A percentile compares a stretch with the other conserved stretches of the same genome.
Conservation (phyloP, 2,329 filamentous ascomycete genomes). For the Cercospora sp. region DNA sequence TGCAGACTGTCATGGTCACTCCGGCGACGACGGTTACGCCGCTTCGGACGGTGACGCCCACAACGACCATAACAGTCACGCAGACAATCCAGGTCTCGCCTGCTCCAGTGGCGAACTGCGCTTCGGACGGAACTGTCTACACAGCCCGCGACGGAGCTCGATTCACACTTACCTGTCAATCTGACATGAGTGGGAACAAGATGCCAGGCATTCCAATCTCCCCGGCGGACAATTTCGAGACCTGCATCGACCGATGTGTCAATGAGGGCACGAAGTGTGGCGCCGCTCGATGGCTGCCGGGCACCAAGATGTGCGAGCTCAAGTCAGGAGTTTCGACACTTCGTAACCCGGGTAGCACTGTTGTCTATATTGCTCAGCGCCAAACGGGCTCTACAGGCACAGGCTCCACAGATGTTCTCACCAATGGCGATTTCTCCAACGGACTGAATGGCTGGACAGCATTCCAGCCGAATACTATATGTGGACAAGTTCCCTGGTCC, state of each 20-base stretch:
- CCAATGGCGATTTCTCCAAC: neutral
- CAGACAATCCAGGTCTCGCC: neutral
- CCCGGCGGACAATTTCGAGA: neutral
- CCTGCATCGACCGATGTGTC: neutral
- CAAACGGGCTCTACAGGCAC: neutral
- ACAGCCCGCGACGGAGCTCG: neutral
- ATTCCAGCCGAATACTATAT: neutral
- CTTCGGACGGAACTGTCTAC: neutral
- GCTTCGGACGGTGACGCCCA: neutral
- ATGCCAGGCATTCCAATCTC: neutral
- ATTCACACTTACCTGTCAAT: neutral
- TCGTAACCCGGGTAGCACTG: neutral
- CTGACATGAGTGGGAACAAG: neutral
- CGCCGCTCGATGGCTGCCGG: neutral
- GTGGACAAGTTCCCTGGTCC: neutral
- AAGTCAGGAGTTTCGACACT: neutral
- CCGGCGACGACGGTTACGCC: neutral
- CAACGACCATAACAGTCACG: neutral
- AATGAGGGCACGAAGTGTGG: neutral
- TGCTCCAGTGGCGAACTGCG: neutral
- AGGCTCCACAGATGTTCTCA: neutral
- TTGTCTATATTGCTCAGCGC: neutral
- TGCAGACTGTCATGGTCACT: neutral
- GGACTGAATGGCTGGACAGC: neutral
- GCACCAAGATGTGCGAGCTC: neutral